Evolutionary conservation across 352 stramenopile genomes (phyloP), one percentile per base, ranked within the genome.

Genomic region (Phytopythium sindhum): DNA sequence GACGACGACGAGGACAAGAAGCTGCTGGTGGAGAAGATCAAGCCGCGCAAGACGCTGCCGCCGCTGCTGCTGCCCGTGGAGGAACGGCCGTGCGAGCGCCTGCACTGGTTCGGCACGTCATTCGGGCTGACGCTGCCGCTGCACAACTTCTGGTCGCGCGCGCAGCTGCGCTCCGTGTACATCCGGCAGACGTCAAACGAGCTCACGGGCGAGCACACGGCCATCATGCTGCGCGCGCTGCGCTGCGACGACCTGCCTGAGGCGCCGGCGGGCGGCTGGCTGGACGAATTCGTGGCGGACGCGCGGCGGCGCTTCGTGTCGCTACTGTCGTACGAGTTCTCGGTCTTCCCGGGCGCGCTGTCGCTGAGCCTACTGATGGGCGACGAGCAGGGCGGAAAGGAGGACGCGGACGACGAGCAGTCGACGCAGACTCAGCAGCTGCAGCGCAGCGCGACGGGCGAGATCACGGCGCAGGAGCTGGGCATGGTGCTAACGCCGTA

Each of bases 171-270:
- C 47, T 88, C 98, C 8, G 88, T 99, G 24, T 99, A 99, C 73
- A 81, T 99, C 35, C 93, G 98, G 0, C 97, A 99, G 80, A 99
- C 97, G 9, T 83, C 96, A n/a, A 99, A 99, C 75, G 96, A 99
- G 41, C 86, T 99, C 51, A 99, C 98, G 29, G 98, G 97, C 26
- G 98, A 99, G 75, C 96, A 99, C 73, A 99, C 96, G 31, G 82
- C 92, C 17, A 99, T 99, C 67, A 81, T 98, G 81, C 72, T 95
- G 66, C 82, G 82, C 50, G 75, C 79, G 17, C 73, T 95, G 61
- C 75, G 72, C 59, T 92, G 84, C 52, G 78, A 95, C 51, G 89
- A 93, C 56, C 63, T 97, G 31, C 79, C 82, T 3, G 84, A 89
- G 48, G 74, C 88, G 21, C 90, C 91, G 3, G 72, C 84, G 17